Percentiles rank a stretch among this genome's conserved stretches.
Conservation (phyloP, 2,329 filamentous ascomycete genomes). For the Trichocomaceae sp. region DNA sequence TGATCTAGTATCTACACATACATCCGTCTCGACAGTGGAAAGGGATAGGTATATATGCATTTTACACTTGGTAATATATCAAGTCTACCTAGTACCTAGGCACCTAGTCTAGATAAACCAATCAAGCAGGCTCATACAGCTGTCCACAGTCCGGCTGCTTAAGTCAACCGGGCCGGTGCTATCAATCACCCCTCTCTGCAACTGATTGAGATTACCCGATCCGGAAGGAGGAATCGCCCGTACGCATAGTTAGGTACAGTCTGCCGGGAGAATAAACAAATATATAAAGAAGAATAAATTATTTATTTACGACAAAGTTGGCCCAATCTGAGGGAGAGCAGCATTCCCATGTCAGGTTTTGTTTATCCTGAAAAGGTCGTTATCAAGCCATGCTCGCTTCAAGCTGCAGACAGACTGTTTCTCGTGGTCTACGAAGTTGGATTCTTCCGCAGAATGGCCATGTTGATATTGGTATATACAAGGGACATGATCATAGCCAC, state of each 20-base stretch:
- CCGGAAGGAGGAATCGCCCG: not conserved
- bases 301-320: not conserved
- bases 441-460: not conserved
- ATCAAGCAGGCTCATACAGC: not conserved
- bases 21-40: not conserved
- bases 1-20: not conserved
- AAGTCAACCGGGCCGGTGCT: slow-evolving; percentile 8
- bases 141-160: not conserved
- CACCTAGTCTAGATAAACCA: too few species aligned
- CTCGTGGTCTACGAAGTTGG: not conserved
- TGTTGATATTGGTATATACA: not conserved
- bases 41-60: too few species aligned
- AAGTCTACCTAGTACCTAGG: too few species aligned
- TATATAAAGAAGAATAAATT: not conserved
- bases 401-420: not conserved
- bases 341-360: not conserved
- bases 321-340: not conserved
- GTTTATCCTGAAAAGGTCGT: not conserved
- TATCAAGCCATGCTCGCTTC: not conserved
- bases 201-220: slow-evolving; percentile 1
- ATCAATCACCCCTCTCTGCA: not conserved
- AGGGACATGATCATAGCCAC: not conserved
- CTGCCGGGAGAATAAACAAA: not conserved
- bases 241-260: not conserved
- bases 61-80: too few species aligned